A percentile compares a stretch with the other conserved stretches of the same genome.
Evolutionary conservation across 345 rosid genomes (phyloP).

Genomic region (Heritiera littoralis): DNA sequence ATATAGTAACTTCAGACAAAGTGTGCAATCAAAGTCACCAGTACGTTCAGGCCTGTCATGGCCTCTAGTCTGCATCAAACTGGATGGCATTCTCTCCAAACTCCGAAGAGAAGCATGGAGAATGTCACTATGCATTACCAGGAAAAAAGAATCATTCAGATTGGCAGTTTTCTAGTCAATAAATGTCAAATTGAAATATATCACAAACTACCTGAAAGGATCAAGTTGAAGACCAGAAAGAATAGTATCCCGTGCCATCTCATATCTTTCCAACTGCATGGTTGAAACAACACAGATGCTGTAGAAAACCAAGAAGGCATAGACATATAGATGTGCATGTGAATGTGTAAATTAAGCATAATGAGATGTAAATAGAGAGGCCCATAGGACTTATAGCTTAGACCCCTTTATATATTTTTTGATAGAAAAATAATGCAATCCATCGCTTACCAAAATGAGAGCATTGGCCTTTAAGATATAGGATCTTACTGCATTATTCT

Average conservation of each 20-base stretch:
- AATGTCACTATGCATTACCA: slow-evolving; percentile 67
- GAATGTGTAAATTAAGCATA: background rate
- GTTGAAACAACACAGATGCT: slow-evolving; percentile 3
- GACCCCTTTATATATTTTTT: background rate
- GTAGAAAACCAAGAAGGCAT: background rate
- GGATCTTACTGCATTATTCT: slow-evolving; percentile 53
- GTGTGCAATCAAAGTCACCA: slow-evolving; percentile 91
- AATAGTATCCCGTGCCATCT: slow-evolving; percentile 66
- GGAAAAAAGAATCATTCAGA: slow-evolving; percentile 26
- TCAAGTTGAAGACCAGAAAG: slow-evolving; percentile 89
- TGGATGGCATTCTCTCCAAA: slow-evolving; percentile 49
- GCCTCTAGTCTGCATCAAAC: slow-evolving; percentile 37
- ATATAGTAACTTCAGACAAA: slow-evolving; percentile 83
- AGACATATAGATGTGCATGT: background rate
- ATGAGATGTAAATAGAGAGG: slow-evolving; percentile 5
- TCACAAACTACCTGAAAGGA: slow-evolving; percentile 67
- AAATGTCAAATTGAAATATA: slow-evolving; percentile 16
- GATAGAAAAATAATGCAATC: background rate
- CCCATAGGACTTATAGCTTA: slow-evolving; percentile 7
- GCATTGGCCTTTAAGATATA: slow-evolving; percentile 66
- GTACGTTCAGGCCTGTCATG: slow-evolving; percentile 57
- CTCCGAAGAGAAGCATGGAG: slow-evolving; percentile 72
- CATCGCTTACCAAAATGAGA: slow-evolving; percentile 64
- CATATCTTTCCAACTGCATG: slow-evolving; percentile 86
- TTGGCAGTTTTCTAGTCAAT: slow-evolving; percentile 2